Conservation (phyloP, 2,329 filamentous ascomycete species). For the Aspergillus neotritici region DNA sequence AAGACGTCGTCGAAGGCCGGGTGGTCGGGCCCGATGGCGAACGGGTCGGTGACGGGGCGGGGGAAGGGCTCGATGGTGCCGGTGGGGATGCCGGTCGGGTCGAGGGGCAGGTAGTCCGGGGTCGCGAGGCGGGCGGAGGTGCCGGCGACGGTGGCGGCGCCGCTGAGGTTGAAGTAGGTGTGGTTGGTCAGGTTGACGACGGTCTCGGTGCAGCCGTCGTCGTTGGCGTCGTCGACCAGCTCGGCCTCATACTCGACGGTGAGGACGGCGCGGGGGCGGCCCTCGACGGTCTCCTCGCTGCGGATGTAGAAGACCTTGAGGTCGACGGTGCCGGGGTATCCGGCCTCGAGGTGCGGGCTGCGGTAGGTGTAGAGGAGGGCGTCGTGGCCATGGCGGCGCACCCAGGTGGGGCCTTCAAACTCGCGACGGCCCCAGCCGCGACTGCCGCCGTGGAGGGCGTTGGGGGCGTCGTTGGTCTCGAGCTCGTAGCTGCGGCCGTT, state of each 20-base stretch:
- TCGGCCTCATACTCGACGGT: constrained; percentile 87
- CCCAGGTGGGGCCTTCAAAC: constrained; percentile 50
- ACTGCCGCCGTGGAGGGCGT: constrained; percentile 67
- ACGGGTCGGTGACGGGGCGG: constrained; percentile 59
- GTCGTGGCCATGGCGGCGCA: constrained; percentile 56
- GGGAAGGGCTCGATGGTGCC: constrained; percentile 59
- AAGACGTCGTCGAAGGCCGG: constrained; percentile 91
- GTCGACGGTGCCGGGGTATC: constrained; percentile 81
- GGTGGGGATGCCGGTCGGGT: constrained; percentile 67
- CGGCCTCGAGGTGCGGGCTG: constrained; percentile 79
- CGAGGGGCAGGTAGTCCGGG: constrained; percentile 65
- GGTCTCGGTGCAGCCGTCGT: constrained; percentile 75
- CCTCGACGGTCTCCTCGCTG: constrained; percentile 57
- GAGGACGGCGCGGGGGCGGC: constrained; percentile 63
- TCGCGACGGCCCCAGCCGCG: constrained; percentile 56
- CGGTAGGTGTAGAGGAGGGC: constrained; percentile 59
- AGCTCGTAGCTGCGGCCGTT: constrained; percentile 68
- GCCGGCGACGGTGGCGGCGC: constrained; percentile 54
- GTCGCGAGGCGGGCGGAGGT: constrained; percentile 56
- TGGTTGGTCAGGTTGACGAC: constrained; percentile 93
- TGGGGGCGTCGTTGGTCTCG: constrained; percentile 68
- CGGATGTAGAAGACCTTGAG: constrained; percentile 72
- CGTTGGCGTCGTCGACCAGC: constrained; percentile 65
- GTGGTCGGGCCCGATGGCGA: constrained; percentile 64
- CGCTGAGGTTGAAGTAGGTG: constrained; percentile 67